phyloP scores from a whole-genome alignment of 371 early-diverging fungal genomes.

The Mortierella sp. region DNA sequence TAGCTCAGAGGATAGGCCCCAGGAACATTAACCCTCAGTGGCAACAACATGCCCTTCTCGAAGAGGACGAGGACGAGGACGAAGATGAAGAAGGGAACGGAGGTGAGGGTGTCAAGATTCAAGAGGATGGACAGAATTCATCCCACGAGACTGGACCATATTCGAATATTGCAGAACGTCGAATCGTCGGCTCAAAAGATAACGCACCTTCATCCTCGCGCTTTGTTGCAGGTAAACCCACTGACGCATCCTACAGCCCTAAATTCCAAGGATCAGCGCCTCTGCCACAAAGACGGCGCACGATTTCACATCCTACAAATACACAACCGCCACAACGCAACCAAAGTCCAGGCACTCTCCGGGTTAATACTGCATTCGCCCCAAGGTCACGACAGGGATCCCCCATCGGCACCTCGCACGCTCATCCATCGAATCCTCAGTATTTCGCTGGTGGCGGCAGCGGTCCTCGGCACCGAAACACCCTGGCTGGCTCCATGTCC shows the following conservation, averaged over 20 bases:
- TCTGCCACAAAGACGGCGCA: conserved; percentile 30
- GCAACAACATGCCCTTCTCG: conserved; percentile 24
- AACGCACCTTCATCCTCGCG: conserved; percentile 1
- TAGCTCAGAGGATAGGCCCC: conserved; percentile 14
- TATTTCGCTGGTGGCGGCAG: background rate
- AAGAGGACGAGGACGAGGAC: conserved; percentile 19
- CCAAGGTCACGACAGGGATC: conserved; percentile 41
- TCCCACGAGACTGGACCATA: conserved; percentile 39
- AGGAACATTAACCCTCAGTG: conserved; percentile 34
- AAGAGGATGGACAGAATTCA: conserved; percentile 23
- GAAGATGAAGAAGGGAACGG: background rate
- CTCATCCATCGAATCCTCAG: conserved; percentile 9
- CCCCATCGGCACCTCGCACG: conserved; percentile 13
- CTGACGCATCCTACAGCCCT: background rate
- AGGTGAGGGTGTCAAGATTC: background rate
- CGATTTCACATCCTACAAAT: conserved; percentile 29
- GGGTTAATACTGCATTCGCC: conserved; percentile 30
- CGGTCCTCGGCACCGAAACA: background rate
- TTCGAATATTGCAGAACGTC: conserved; percentile 8
- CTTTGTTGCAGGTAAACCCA: background rate
- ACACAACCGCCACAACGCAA: conserved; percentile 5
- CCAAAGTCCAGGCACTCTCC: conserved; percentile 22
- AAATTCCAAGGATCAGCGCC: conserved; percentile 11
- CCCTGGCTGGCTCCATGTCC: conserved; percentile 20
- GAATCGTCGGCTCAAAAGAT: background rate